Percentiles rank a stretch among this genome's conserved stretches.
These are phyloP conservation scores for Komagataella pseudopastoris DNA, from an alignment of 805 yeast species.

Conservation along the genomic window DNA sequence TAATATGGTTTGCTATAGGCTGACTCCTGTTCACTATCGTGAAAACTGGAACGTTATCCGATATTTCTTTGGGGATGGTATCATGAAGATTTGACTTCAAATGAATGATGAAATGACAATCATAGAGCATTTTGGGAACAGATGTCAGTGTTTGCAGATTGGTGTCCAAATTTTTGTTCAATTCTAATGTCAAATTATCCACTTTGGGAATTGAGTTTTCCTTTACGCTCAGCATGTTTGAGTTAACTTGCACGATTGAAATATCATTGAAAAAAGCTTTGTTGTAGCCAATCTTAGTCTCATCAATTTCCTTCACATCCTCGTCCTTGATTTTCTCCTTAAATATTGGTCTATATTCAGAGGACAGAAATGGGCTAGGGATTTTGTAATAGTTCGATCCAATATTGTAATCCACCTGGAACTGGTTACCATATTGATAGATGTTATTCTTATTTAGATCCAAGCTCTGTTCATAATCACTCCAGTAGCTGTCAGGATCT, in stretches of 20 bases:
- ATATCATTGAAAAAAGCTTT: neutral
- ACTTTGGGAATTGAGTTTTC: neutral
- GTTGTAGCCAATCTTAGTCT: neutral
- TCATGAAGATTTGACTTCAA: neutral
- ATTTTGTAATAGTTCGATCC: neutral
- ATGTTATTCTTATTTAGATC: neutral
- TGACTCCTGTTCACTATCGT: neutral
- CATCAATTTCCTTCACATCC: neutral
- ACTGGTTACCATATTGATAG: neutral
- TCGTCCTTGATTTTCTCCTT: neutral
- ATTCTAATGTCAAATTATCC: neutral
- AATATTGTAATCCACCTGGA: neutral
- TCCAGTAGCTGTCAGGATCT: neutral
- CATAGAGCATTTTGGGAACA: neutral
- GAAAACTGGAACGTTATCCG: neutral
- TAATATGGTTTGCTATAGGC: conserved; percentile 3
- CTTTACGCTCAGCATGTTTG: neutral
- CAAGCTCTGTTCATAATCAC: neutral
- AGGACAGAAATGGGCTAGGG: neutral
- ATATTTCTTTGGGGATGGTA: neutral
- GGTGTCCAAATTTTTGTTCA: neutral
- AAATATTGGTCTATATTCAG: neutral
- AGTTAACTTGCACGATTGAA: neutral
- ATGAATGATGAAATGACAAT: neutral
- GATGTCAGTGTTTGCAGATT: neutral